Base-by-base conservation (phyloP, 2,329 filamentous ascomycete species). In the Colletotrichum sp. region DNA sequence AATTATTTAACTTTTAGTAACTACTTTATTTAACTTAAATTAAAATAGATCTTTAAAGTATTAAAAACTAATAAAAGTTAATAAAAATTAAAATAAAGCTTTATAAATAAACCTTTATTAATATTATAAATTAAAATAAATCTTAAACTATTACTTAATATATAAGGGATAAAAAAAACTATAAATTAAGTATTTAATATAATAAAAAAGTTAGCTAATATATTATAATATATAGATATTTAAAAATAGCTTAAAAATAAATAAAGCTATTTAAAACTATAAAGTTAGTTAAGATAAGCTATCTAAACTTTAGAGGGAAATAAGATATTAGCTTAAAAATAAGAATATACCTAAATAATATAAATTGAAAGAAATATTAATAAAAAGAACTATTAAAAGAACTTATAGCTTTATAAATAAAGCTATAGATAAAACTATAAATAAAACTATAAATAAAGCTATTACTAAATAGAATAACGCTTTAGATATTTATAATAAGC, bases 1-100 rank as follows among this genome's bases (percentile, higher is more conserved):
- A n/a, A 1, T 55, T 11, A 25, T 0, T 25, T 25, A n/a, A 12
- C 3, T 55, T n/a, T 25, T 25, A 25, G 0, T 27, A 59, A 0
- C 3, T n/a, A 25, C 4, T 5, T 3, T 1, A 16, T 7, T 36
- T 4, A 36, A 36, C 1, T 0, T 36, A 15, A 36, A 36, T 36
- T 15, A 36, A 4, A 0, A 36, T 36, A 36, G 6, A 36, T 36
- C 15, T 3, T 1, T 36, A 15, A 36, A 16, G 1, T 36, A 36
- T 30, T 59, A 27, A 25, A 0, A 1, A 59, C 2, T 15, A 29
- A 12, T n/a, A 59, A 4, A 16, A 1, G 6, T 59, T 15, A 16
- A 59, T 16, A 25, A 59, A 16, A 3, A 59, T 0, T 16, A 13
- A 59, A 1, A 11, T 59, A 59, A 27, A 59, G 8, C 2, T 3